phyloP scores from a whole-genome alignment of 768 basidiomycete species.

The Lyophyllum shimeji region DNA sequence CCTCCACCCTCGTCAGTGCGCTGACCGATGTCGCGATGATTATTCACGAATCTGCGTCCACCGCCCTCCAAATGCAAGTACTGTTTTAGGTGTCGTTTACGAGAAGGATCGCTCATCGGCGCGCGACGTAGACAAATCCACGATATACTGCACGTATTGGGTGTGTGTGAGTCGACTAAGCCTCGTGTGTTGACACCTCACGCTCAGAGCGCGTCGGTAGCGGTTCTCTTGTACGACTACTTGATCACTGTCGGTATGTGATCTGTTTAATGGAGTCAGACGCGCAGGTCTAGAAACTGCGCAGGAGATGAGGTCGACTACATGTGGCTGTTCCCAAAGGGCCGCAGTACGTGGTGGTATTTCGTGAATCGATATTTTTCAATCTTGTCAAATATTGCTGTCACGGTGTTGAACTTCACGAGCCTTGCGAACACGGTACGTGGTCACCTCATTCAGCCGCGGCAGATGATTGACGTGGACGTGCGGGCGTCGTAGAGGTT shows the following conservation, averaged over 20 bases:
- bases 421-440: conserved; percentile 1
- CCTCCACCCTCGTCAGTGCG: no score
- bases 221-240: not conserved
- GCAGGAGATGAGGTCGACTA: conserved; percentile 9
- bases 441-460: not conserved
- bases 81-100: no score
- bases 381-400: conserved; percentile 1
- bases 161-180: not conserved
- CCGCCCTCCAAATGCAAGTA: not conserved
- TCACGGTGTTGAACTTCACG: not conserved
- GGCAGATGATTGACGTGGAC: no score
- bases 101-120: not conserved
- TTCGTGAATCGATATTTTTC: conserved; percentile 7
- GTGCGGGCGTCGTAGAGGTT: not conserved
- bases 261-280: not conserved
- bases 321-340: conserved; percentile 9
- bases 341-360: conserved; percentile 1
- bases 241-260: not conserved
- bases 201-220: not conserved
- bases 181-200: not conserved
- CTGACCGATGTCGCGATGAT: no score
- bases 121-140: not conserved
- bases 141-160: not conserved
- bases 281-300: not conserved
- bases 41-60: not conserved